Base-by-base conservation (phyloP, 192 early-diverging fungal species). In the Globomyces pollinis-pini region DNA sequence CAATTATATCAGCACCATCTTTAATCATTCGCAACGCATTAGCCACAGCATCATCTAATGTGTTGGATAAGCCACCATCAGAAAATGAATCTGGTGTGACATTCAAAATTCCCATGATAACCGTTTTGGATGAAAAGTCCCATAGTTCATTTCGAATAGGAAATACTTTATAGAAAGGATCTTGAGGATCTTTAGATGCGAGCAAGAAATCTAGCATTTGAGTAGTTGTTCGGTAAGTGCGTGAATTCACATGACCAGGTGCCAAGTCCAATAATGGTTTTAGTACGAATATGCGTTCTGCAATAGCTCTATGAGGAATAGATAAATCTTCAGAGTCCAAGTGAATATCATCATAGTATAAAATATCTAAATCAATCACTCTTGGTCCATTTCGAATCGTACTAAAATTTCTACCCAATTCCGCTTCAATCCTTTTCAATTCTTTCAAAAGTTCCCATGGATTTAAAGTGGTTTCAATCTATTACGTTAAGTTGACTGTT, bases 31-130 rank as follows among this genome's bases (percentile, higher is more conserved):
- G 65, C 29, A 74, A 59, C 1, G 90, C 90, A 13, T 80, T 76
- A 23, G 71, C 62, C 7, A 82, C 79, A 4, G 94, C 96, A 1
- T 62, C 55, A 13, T 88, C 86, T 3, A 82, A 50, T 11, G 63
- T 58, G 29, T 34, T 65, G 68, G 80, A 84, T 38, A 80, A 63
- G 38, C 94, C 94, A 59, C 94, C 96, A 64, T 99, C 96, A 45
- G 85, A 88, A 65, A 99, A 99, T 60, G 87, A 90, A 68, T 99
- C 96, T 5, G 96, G 94, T 0, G 96, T 99, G 32, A 90, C 87
- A 57, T 98, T 99, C 26, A 99, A 74, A 33, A 99, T 94, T 26
- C 93, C 96, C 96, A 99, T 99, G 51, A 93, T 72, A 45, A 81
- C 76, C 0, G 94, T 95, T 11, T 51, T 69, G 50, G 82, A 77